Evolutionary conservation across 495 filamentous ascomycete species (phyloP), one percentile per base, ranked within the genome.

Genomic region (Cryomyces minteri): DNA sequence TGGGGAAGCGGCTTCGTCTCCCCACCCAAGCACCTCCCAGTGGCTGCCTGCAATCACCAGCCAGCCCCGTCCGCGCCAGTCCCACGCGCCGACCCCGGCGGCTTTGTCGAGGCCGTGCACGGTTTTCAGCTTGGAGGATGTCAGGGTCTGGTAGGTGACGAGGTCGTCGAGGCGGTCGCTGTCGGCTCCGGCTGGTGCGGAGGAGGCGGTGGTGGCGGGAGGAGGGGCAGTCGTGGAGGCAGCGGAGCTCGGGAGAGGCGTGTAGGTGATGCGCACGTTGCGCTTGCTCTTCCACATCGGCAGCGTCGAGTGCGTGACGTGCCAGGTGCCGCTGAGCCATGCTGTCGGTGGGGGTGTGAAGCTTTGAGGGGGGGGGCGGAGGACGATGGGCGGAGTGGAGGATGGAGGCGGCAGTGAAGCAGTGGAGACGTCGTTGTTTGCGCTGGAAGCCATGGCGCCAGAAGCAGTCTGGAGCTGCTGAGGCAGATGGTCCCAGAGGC

Each of bases 231-330:
- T n/a, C n/a, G n/a, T n/a, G 1, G 18, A 25, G 18, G 18, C 18
- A 2, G 18, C 18, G 18, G 18, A 25, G n/a, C 53, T 37, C 0
- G 66, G 56, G 0, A 79, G 66, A 0, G 66, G 57, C 7, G 53
- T 64, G 64, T 87, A 88, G 34, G 75, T 80, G 52, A 88, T 87
- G 46, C 69, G 68, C 42, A 87, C 80, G 61, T 88, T 86, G 54
- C 73, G 75, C 37, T 73, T 71, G 31, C 62, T 63, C 44, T 69
- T 67, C 83, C 83, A 87, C 70, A 87, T 81, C 18, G 73, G 70
- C 3, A 90, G 74, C 32, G 78, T 86, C 8, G 77, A 80, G 64
- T 82, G 76, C 11, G 78, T 80, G 25, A 88, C 79, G 54, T 74
- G 64, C 83, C 82, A 88, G 43, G 76, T 80, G 28, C 78, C 68